Base-by-base conservation (phyloP, 2,329 filamentous ascomycete genomes). In the Xylaria sp. region DNA sequence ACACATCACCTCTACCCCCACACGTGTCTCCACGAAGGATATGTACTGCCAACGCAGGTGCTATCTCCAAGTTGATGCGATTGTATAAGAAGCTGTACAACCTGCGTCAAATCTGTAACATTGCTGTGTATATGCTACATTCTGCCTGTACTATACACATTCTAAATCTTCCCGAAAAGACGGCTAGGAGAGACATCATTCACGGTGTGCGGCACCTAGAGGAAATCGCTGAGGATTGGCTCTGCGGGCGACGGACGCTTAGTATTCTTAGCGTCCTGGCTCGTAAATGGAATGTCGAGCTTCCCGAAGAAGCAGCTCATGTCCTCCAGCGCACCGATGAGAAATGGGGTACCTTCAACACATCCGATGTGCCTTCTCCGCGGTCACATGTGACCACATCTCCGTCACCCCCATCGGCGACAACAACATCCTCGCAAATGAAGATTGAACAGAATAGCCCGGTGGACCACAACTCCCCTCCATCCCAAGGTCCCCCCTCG, bases 151-250 rank as follows among this genome's bases (percentile, higher is more conserved):
- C 92, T 0, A 95, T 97, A 38, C 94, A 97, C 66, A 77, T 99
- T 18, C 84, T 99, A 34, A 97, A 97, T 62, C 78, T 97, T 1
- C 92, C 92, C 0, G 92, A 97, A 63, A 96, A 94, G 74, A 94
- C 90, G 24, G 91, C 94, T 4, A 88, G 86, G 65, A 80, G 93
- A 63, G 93, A 97, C 71, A 90, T 99, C 39, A 88, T 90, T 4
- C 92, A 97, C 64, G 92, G 93, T 1, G 82, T 96, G 40, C 93
- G 91, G 66, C 91, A 96, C 59, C 82, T 97, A 1, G 93, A 97
- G 71, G 93, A 97, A 67, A 97, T 99, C 64, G 91, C 91, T 0
- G 92, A 97, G 70, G 89, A 92, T 64, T 99, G 94, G 94, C 83
- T 92, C 1, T 94, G 92, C 65, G 93, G 92, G 8, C 83, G 92